phyloP scores from a whole-genome alignment of 371 early-diverging fungal genomes.

The Rhizopus sp. region DNA sequence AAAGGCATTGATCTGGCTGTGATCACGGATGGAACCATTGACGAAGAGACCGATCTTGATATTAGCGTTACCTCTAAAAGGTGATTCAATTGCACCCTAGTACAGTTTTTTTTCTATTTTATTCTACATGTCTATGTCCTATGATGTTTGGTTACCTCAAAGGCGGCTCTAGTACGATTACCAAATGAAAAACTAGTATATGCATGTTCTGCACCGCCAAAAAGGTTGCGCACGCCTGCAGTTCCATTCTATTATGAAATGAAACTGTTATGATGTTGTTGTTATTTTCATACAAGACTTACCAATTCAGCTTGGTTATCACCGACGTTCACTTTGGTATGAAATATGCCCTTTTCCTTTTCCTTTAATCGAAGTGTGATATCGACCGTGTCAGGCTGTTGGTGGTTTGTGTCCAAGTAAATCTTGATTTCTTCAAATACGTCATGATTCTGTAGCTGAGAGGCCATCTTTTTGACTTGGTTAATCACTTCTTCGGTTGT shows the following conservation, averaged over 20 bases:
- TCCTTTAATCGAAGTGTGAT: conserved; percentile 59
- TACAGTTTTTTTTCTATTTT: background rate
- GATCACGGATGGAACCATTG: conserved; percentile 42
- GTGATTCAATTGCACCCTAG: conserved; percentile 31
- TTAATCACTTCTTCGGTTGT: conserved; percentile 65
- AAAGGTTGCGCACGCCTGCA: conserved; percentile 68
- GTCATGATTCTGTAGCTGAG: conserved; percentile 69
- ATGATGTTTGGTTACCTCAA: conserved; percentile 49
- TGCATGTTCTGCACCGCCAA: conserved; percentile 83
- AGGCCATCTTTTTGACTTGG: conserved; percentile 60
- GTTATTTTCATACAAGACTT: conserved; percentile 12
- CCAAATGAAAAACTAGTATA: conserved; percentile 68
- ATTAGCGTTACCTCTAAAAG: conserved; percentile 39
- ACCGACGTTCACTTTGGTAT: conserved; percentile 35
- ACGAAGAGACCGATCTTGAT: conserved; percentile 37
- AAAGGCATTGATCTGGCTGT: conserved; percentile 38
- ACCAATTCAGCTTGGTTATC: conserved; percentile 48
- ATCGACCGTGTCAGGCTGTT: conserved; percentile 55
- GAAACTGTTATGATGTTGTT: background rate
- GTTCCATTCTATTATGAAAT: conserved; percentile 50
- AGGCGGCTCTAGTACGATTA: conserved; percentile 67
- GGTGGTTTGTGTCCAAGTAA: conserved; percentile 60
- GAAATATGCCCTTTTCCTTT: conserved; percentile 33
- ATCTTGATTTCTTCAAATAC: conserved; percentile 76
- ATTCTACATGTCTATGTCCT: background rate